Evolutionary conservation across 345 rosid species (phyloP).

Genomic region (Aurinia saxatilis): DNA sequence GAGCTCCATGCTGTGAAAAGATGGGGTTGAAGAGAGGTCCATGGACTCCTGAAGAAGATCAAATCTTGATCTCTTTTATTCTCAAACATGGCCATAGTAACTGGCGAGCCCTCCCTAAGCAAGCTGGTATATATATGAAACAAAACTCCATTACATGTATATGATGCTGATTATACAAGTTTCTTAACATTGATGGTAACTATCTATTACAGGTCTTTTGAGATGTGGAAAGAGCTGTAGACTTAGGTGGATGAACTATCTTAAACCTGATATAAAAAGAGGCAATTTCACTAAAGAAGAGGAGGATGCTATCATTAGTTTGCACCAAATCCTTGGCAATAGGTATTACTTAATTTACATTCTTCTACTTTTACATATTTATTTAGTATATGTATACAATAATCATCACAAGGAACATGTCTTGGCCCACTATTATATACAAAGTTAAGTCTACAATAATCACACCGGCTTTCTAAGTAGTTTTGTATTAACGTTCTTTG

Average conservation of each 20-base stretch:
- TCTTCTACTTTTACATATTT: not conserved
- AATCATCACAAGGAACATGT: not conserved
- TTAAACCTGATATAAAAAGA: conserved; percentile 72
- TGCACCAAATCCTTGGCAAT: conserved; percentile 70
- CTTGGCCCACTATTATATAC: conserved; percentile 13
- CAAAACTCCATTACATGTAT: not conserved
- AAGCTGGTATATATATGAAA: conserved; percentile 68
- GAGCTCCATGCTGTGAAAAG: conserved; percentile 91
- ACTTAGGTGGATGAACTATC: conserved; percentile 69
- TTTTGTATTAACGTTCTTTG: not conserved
- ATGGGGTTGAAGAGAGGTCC: conserved; percentile 75
- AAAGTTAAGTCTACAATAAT: not conserved
- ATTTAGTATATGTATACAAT: not conserved
- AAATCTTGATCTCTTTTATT: conserved; percentile 46
- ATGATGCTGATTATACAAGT: not conserved
- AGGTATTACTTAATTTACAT: conserved; percentile 23
- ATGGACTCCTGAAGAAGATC: conserved; percentile 72
- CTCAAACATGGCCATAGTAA: conserved; percentile 53
- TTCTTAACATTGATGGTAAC: not conserved
- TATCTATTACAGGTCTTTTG: conserved; percentile 39
- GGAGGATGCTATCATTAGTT: conserved; percentile 59
- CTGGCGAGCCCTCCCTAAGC: conserved; percentile 78
- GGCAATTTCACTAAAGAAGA: conserved; percentile 78
- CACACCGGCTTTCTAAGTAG: not conserved
- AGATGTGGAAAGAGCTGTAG: conserved; percentile 87